Conservation (phyloP, 106 monocot genomes). For the Dioscorea zingiberensis region DNA sequence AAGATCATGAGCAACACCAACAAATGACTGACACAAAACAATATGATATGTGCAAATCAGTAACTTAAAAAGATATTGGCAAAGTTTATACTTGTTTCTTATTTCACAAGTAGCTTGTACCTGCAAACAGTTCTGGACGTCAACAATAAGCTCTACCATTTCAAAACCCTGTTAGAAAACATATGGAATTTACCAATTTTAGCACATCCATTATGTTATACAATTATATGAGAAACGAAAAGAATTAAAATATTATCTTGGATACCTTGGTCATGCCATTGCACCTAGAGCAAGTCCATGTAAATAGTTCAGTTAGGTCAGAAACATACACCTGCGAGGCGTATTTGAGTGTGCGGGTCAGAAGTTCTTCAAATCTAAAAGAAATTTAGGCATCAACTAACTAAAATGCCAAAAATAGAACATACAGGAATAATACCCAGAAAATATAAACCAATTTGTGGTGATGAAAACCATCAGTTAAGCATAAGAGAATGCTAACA, state of each 20-base stretch:
- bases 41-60: background rate
- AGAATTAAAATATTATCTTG: constrained; percentile 10
- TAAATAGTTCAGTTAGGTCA: constrained; percentile 68
- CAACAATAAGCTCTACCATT: constrained; percentile 83
- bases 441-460: too few species aligned
- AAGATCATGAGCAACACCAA: constrained; percentile 58
- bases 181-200: background rate
- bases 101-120: constrained; percentile 16
- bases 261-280: constrained; percentile 58
- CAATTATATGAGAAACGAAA: background rate
- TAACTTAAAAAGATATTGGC: background rate
- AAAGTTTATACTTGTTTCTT: too few species aligned
- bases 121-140: constrained; percentile 92
- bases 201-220: background rate
- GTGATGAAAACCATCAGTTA: too few species aligned
- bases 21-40: constrained; percentile 68
- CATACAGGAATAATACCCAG: too few species aligned
- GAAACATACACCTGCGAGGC: constrained; percentile 70
- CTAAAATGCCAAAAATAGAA: too few species aligned
- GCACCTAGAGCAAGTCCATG: constrained; percentile 89
- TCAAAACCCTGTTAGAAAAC: constrained; percentile 63
- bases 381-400: too few species aligned
- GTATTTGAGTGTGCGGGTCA: constrained; percentile 1
- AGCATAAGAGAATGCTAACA: background rate
- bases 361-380: background rate